Evolutionary conservation across 2,329 filamentous ascomycete species (phyloP), one percentile per base, ranked within the genome.

Genomic region (Fusarium floridanum): DNA sequence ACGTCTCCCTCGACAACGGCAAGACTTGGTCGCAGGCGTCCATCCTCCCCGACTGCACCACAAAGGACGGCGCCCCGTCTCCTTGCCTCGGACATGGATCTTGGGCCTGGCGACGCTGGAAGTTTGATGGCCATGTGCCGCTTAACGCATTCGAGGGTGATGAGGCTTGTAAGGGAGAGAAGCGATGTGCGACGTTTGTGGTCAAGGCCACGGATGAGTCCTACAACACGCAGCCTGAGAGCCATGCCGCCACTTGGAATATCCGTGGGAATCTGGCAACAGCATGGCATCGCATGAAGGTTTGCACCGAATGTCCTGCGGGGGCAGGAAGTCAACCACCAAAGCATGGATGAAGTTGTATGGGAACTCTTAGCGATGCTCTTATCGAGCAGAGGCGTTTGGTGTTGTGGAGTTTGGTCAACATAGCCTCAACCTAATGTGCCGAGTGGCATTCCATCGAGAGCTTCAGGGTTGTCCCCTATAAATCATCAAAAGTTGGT

Each of bases 41-140:
- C 62, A 85, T 93, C 27, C 79, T 91, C 2, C 85, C 88, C 62
- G 88, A 90, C 75, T 84, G 85, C 69, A 77, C 77, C 4, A 73
- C 75, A 56, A 77, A 76, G 3, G 73, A 80, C 24, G 80, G 74
- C 12, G 61, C 68, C 0, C 69, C 77, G 3, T 80, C 79, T 7
- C 76, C 78, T 5, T 80, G 80, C 64, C 75, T 84, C 34, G 87
- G 86, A 1, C 83, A 86, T 72, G 90, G 85, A 64, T 80, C 85
- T 4, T 93, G 91, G 91, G 85, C 89, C 4, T 93, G 91, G 91
- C 89, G 87, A 77, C 84, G 89, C 50, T 93, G 91, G 91, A 85
- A 83, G n/a, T 91, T 86, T 75, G 82, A 85, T 6, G 87, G 84
- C n/a, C 77, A 76, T n/a, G 79, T 88, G n/a, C 85, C 87, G 1